Base-by-base conservation (phyloP, 1,284 basidiomycete species). In the Pseudozyma tsukubaensis region DNA sequence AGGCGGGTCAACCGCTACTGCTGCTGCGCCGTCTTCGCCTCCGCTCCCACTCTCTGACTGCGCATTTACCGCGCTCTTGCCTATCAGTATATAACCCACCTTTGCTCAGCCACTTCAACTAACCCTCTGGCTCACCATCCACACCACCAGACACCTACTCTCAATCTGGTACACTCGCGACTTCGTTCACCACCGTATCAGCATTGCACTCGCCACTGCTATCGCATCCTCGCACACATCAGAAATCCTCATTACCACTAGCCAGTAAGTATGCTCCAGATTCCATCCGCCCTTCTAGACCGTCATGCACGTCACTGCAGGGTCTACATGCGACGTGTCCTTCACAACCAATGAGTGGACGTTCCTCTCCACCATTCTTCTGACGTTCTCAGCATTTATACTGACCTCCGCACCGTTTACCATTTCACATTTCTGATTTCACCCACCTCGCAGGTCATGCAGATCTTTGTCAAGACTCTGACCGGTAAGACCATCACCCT, bases 401-500 rank as follows among this genome's bases (percentile, higher is more conserved):
- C 51, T 60, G 59, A 60, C 24, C 24, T 29, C 24, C 24, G 24
- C 24, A 29, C 39, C 34, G 4, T 42, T 16, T 24, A 14, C 21
- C 7, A 37, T 21, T 19, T 16, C 32, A 5, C 40, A 5, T n/a
- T 12, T 14, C 18, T 44, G 18, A n/a, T 43, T 37, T 37, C 35
- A n/a, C 29, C 9, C 18, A 24, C 19, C 12, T 29, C 18, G 14
- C 59, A 69, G 66, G 57, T 43, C 59, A 76, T 79, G 76, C 76
- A 74, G 67, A 69, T 69, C 54, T 75, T 73, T 36, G 73, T 77
- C 43, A 74, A 72, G 66, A 70, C 74, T 48, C 61, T 71, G 29
- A 77, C 77, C 48, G 77, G 75, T 53, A 77, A 78, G 67, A 81
- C 79, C 91, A 6, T 90, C 86, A 18, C 80, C 49, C 71, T 82